Conservation (phyloP, 257 asterid species). For the Galeopsis tetrahit region DNA sequence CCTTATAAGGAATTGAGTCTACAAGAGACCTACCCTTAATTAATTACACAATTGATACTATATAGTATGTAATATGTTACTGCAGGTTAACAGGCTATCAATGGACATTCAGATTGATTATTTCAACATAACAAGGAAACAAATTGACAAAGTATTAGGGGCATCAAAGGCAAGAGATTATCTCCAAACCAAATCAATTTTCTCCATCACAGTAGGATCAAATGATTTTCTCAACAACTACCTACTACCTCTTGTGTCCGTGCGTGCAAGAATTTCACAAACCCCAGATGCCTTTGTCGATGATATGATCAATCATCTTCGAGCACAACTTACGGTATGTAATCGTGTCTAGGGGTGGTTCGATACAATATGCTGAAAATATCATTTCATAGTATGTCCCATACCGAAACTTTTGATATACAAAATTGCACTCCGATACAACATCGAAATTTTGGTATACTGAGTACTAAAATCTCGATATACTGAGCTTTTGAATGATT, state of each 20-base stretch:
- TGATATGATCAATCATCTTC: slow-evolving; percentile 66
- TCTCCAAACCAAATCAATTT: slow-evolving; percentile 60
- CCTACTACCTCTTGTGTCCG: slow-evolving; percentile 73
- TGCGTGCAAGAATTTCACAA: slow-evolving; percentile 70
- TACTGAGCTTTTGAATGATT: no score
- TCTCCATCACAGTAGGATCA: slow-evolving; percentile 84
- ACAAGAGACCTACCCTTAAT: no score
- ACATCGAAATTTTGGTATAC: no score
- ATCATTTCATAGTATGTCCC: no score
- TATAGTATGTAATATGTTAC: background rate
- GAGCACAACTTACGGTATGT: slow-evolving; percentile 74
- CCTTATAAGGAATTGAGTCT: no score
- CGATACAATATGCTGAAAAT: no score
- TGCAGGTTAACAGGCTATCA: slow-evolving; percentile 88
- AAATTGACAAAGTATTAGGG: slow-evolving; percentile 65
- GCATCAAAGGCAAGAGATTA: slow-evolving; percentile 71
- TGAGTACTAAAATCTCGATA: no score
- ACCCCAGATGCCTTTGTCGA: slow-evolving; percentile 73
- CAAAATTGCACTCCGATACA: no score
- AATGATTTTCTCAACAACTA: slow-evolving; percentile 93
- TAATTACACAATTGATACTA: no score
- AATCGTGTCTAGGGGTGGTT: no score
- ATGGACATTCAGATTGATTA: slow-evolving; percentile 92
- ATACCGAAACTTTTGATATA: no score
- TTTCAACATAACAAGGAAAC: slow-evolving; percentile 82